Percentiles rank a stretch among this genome's conserved stretches.
Evolutionary conservation across 1,284 basidiomycete genomes (phyloP).

Genomic region (Xerocomus amazonicus): DNA sequence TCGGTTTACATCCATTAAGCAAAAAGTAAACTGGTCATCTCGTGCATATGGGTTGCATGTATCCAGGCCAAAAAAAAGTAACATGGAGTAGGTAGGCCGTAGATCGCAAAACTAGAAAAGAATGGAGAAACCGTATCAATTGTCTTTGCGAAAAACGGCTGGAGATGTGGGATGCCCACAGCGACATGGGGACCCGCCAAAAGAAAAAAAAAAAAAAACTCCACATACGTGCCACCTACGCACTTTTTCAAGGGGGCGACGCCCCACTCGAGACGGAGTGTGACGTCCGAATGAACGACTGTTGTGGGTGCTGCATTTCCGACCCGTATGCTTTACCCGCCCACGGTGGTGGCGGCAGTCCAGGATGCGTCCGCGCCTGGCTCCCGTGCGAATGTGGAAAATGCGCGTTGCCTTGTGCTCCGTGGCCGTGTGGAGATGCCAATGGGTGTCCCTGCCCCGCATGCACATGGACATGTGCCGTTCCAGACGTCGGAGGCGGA

Average conservation of each 20-base stretch:
- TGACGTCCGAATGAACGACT: slow-evolving; percentile 56
- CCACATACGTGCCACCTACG: too few relatives aligned
- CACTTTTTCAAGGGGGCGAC: slow-evolving; percentile 39
- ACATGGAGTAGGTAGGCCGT: not conserved
- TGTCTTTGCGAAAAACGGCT: not conserved
- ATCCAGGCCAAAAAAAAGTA: not conserved
- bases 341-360: slow-evolving; percentile 46
- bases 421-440: slow-evolving; percentile 13
- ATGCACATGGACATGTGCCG: slow-evolving; percentile 20
- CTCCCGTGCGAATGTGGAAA: slow-evolving; percentile 11
- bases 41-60: not conserved
- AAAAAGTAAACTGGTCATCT: not conserved
- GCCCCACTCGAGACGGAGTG: slow-evolving; percentile 42
- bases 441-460: slow-evolving; percentile 10
- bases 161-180: not conserved
- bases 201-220: too few relatives aligned
- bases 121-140: not conserved
- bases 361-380: slow-evolving; percentile 15
- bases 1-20: not conserved
- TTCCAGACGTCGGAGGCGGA: slow-evolving; percentile 12
- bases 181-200: not conserved
- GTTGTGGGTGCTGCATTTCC: slow-evolving; percentile 43
- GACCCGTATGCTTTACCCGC: slow-evolving; percentile 40
- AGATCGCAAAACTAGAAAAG: not conserved
- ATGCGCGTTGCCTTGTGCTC: slow-evolving; percentile 8